These are phyloP conservation scores for Castanea sativa DNA, from an alignment of 306 rosid genomes.

Conservation along the genomic window DNA sequence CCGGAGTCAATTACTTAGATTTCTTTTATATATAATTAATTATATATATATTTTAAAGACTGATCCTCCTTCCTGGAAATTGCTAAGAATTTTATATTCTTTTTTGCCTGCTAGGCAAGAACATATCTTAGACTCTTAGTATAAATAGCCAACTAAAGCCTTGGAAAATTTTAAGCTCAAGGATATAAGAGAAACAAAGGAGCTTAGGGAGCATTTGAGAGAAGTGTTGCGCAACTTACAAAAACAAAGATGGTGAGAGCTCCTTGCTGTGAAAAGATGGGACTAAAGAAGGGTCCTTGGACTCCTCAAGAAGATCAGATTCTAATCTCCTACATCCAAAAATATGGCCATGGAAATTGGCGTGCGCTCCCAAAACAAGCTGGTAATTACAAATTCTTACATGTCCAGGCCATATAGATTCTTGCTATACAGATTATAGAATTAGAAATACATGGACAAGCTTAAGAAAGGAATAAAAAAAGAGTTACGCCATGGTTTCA, in stretches of 20 bases:
- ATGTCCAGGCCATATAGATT: not conserved
- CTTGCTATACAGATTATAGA: not conserved
- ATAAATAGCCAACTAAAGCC: constrained; percentile 45
- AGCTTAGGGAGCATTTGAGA: not conserved
- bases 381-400: constrained; percentile 39
- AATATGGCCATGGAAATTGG: constrained; percentile 85
- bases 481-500: no score
- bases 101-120: constrained; percentile 20
- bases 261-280: constrained; percentile 97
- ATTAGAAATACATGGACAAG: not conserved
- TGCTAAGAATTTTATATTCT: constrained; percentile 29
- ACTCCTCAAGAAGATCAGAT: constrained; percentile 77
- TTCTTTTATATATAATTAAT: not conserved
- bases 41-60: not conserved
- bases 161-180: not conserved
- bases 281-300: constrained; percentile 95
- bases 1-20: no score
- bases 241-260: constrained; percentile 74
- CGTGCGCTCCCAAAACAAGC: constrained; percentile 96
- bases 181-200: not conserved
- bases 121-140: not conserved
- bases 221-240: not conserved
- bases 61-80: constrained; percentile 38
- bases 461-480: not conserved
- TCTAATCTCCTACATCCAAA: constrained; percentile 52